phyloP scores from a whole-genome alignment of 2,329 filamentous ascomycete genomes.

The Penicillium sp. region DNA sequence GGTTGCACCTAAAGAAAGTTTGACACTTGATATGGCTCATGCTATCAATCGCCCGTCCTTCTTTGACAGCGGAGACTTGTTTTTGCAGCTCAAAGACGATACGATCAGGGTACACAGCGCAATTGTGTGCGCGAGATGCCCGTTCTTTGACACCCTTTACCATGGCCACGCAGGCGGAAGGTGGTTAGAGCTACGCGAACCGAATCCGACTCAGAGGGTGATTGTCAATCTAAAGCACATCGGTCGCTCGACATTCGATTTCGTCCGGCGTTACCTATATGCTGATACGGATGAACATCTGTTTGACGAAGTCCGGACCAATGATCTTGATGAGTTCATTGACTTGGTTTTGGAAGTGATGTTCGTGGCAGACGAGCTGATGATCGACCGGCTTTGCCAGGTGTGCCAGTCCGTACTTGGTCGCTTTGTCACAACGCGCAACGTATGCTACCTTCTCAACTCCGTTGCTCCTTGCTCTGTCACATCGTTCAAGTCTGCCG shows the following conservation, averaged over 20 bases:
- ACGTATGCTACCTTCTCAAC: slow-evolving; percentile 80
- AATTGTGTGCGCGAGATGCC: slow-evolving; percentile 76
- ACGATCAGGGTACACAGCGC: slow-evolving; percentile 69
- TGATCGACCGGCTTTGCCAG: slow-evolving; percentile 86
- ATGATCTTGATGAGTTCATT: slow-evolving; percentile 75
- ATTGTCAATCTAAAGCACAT: slow-evolving; percentile 81
- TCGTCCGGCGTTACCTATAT: slow-evolving; percentile 79
- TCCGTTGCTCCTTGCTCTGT: slow-evolving; percentile 80
- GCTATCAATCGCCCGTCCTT: slow-evolving; percentile 67
- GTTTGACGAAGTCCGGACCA: slow-evolving; percentile 70
- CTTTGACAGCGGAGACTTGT: slow-evolving; percentile 73
- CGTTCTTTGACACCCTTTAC: slow-evolving; percentile 89
- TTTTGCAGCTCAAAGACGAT: slow-evolving; percentile 73
- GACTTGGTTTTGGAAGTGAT: slow-evolving; percentile 90
- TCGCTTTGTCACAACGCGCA: slow-evolving; percentile 77
- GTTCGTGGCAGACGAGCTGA: slow-evolving; percentile 85
- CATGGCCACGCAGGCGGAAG: slow-evolving; percentile 78
- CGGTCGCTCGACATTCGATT: slow-evolving; percentile 65
- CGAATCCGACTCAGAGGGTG: slow-evolving; percentile 51
- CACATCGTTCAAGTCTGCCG: slow-evolving; percentile 79
- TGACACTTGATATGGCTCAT: slow-evolving; percentile 66
- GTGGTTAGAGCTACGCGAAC: slow-evolving; percentile 71
- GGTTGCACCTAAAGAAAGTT: slow-evolving; percentile 58
- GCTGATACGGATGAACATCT: slow-evolving; percentile 74
- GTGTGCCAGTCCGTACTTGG: slow-evolving; percentile 83